phyloP scores from a whole-genome alignment of 169 alveolate genomes.

The Eimeria maxima region DNA sequence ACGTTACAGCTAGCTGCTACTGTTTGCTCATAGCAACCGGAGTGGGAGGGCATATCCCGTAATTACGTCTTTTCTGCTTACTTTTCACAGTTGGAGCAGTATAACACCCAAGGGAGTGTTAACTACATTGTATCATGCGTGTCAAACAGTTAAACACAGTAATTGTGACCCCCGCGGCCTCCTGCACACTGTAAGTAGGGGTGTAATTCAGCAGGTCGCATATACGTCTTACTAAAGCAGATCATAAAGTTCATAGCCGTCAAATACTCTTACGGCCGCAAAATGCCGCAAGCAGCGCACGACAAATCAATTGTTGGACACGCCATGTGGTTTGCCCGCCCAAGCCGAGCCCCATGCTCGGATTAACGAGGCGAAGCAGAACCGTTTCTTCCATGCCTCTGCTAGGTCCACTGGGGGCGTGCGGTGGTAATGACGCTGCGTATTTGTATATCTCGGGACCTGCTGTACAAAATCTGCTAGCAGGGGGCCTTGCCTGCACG shows the following conservation, averaged over 20 bases:
- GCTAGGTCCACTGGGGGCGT: conserved; percentile 3
- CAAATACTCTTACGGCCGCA: conserved; percentile 10
- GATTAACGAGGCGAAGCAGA: not conserved
- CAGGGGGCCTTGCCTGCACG: not conserved
- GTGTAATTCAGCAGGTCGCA: not conserved
- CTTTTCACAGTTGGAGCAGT: not conserved
- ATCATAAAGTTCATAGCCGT: conserved; percentile 28
- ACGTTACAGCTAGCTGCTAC: not conserved
- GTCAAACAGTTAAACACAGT: not conserved
- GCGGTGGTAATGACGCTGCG: not conserved
- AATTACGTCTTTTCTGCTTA: not conserved
- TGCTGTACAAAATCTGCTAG: conserved; percentile 2
- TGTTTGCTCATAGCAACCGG: not conserved
- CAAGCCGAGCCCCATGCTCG: not conserved
- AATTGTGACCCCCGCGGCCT: not conserved
- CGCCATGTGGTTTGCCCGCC: not conserved
- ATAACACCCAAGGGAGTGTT: too few species aligned
- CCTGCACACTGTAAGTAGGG: not conserved
- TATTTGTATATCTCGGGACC: conserved; percentile 3
- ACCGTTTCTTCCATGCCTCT: not conserved
- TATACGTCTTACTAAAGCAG: conserved; percentile 21
- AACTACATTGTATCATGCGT: not conserved
- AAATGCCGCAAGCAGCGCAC: not conserved
- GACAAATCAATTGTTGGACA: not conserved
- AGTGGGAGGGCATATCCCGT: not conserved